A percentile compares a stretch with the other conserved stretches of the same genome.
Conservation (phyloP, 2,329 filamentous ascomycete genomes). For the Aspergillus cejpii region DNA sequence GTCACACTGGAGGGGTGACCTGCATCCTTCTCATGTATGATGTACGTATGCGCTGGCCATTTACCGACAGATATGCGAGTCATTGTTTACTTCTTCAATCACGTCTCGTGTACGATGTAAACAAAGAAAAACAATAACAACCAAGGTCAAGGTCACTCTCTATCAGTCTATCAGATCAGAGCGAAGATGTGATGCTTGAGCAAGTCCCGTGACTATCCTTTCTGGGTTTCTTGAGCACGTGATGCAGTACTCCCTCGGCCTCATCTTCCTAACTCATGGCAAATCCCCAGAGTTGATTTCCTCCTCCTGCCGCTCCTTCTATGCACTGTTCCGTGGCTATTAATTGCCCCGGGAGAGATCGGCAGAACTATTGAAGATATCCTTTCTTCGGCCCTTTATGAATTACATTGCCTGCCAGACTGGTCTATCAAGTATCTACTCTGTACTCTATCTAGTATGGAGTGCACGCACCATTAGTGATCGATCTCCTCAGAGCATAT, state of each 20-base stretch:
- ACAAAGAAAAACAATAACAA: constrained; percentile 5
- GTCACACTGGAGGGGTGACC: neutral
- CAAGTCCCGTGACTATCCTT: too few relatives aligned
- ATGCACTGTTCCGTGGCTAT: neutral
- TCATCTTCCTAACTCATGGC: too few relatives aligned
- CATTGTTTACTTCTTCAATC: neutral
- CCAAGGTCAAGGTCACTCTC: neutral
- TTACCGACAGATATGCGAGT: neutral
- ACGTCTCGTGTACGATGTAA: constrained; percentile 2
- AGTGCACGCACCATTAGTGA: neutral
- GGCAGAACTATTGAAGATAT: constrained; percentile 13
- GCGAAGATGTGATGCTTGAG: too few relatives aligned
- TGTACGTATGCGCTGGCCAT: constrained; percentile 10
- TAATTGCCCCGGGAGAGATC: constrained; percentile 10
- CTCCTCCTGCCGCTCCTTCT: too few relatives aligned
- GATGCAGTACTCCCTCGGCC: too few relatives aligned
- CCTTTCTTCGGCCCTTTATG: neutral
- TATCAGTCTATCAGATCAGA: neutral
- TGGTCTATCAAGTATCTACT: too few relatives aligned
- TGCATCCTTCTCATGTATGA: neutral
- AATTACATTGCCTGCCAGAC: neutral
- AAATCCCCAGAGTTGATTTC: too few relatives aligned
- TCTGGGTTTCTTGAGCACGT: too few relatives aligned
- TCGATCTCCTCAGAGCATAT: neutral
- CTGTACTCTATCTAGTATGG: too few relatives aligned